Evolutionary conservation across 129 eudicot genomes (phyloP).

Genomic region (Flaveria brownii): DNA sequence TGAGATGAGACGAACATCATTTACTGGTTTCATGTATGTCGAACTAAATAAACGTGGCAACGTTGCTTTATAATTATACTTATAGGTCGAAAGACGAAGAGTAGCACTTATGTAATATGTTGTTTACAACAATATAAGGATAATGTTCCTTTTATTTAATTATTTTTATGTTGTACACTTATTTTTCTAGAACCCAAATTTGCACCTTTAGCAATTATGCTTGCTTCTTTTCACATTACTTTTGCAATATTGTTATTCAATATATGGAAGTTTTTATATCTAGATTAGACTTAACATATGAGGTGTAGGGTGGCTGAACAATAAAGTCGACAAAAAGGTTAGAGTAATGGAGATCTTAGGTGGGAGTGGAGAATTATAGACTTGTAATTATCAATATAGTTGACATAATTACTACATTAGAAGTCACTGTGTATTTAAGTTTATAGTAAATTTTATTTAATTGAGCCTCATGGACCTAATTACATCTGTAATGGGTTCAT

Average conservation of each 20-base stretch:
- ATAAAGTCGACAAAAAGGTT: not conserved
- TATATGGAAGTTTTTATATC: too few species aligned
- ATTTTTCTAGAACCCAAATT: not conserved
- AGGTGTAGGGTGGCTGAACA: too few species aligned
- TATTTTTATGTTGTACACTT: not conserved
- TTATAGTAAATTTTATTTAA: too few species aligned
- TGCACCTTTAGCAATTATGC: not conserved
- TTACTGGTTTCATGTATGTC: not conserved
- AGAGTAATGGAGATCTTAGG: not conserved
- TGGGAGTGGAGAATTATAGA: not conserved
- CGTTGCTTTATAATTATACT: not conserved
- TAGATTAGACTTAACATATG: too few species aligned
- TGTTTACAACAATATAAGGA: not conserved
- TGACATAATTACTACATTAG: too few species aligned
- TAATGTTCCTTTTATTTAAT: not conserved
- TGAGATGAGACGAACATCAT: constrained; percentile 24
- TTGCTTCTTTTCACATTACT: not conserved
- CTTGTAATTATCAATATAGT: not conserved
- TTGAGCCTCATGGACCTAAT: too few species aligned
- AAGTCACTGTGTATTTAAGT: too few species aligned
- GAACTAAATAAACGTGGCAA: constrained; percentile 17
- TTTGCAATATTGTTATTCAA: not conserved
- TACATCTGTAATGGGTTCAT: too few species aligned
- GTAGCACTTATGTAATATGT: not conserved
- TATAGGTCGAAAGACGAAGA: not conserved